These are phyloP conservation scores for Trichomonas vaginalis DNA, from an alignment of 208 protist species.

Conservation along the genomic window DNA sequence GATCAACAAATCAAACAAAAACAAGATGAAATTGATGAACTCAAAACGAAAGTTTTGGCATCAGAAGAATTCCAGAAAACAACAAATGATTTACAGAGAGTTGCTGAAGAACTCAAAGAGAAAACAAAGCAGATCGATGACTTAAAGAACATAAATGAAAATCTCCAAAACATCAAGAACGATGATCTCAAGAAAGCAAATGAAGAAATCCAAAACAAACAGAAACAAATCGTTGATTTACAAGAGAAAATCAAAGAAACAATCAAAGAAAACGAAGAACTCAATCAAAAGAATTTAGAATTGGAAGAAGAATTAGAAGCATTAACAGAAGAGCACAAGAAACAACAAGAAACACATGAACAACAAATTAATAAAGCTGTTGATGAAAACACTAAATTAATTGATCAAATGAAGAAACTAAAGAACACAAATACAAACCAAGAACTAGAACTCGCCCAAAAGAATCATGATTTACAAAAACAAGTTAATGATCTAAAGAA, in stretches of 20 bases:
- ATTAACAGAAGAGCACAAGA: not conserved
- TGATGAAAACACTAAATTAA: not conserved
- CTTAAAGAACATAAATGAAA: not conserved
- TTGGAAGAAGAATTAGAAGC: no score
- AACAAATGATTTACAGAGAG: no score
- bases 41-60: no score
- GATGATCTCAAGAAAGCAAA: no score
- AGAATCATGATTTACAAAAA: not conserved
- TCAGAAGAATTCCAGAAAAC: no score
- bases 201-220: no score
- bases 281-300: no score
- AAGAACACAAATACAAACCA: not conserved
- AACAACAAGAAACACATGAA: not conserved
- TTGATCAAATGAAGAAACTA: not conserved
- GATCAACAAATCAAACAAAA: not conserved
- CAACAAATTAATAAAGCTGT: not conserved
- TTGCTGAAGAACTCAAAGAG: not conserved
- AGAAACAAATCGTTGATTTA: no score
- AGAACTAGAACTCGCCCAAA: not conserved
- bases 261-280: no score
- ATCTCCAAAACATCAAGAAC: no score
- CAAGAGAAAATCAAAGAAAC: no score
- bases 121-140: not conserved
- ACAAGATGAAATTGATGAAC: not conserved
- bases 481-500: not conserved